A percentile compares a stretch with the other conserved stretches of the same genome.
Evolutionary conservation across 305 asterid genomes (phyloP).

Genomic region (Vinca major): DNA sequence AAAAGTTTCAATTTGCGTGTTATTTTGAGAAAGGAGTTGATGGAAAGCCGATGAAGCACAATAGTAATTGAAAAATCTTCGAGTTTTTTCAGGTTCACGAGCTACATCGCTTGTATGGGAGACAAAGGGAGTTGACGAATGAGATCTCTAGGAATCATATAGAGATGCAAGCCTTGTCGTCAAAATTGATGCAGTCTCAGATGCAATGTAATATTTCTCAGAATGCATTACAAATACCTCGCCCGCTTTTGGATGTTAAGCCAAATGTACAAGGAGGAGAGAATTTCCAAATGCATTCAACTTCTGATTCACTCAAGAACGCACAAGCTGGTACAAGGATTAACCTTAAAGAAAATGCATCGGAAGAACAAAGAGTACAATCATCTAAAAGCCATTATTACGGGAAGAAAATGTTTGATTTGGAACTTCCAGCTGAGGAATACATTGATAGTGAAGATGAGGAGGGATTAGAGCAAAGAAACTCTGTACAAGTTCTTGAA

Average conservation of each 20-base stretch:
- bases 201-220: conserved; percentile 28
- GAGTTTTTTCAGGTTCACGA: conserved; percentile 50
- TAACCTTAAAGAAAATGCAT: conserved; percentile 17
- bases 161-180: conserved; percentile 27
- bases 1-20: background rate
- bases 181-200: conserved; percentile 25
- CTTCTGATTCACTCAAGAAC: conserved; percentile 15
- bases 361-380: conserved; percentile 20
- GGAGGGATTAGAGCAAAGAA: conserved; percentile 24
- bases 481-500: conserved; percentile 20
- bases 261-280: conserved; percentile 20
- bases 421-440: conserved; percentile 39
- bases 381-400: conserved; percentile 15
- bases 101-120: conserved; percentile 53
- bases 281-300: conserved; percentile 26
- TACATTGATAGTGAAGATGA: conserved; percentile 28
- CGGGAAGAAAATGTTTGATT: conserved; percentile 35
- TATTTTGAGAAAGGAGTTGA: background rate
- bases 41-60: background rate
- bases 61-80: background rate
- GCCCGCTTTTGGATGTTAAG: conserved; percentile 26
- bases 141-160: conserved; percentile 30
- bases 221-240: conserved; percentile 23
- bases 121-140: conserved; percentile 60
- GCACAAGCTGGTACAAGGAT: conserved; percentile 16